Conservation (phyloP, 2,329 filamentous ascomycete genomes). For the Aaosphaeria pasadenensis region DNA sequence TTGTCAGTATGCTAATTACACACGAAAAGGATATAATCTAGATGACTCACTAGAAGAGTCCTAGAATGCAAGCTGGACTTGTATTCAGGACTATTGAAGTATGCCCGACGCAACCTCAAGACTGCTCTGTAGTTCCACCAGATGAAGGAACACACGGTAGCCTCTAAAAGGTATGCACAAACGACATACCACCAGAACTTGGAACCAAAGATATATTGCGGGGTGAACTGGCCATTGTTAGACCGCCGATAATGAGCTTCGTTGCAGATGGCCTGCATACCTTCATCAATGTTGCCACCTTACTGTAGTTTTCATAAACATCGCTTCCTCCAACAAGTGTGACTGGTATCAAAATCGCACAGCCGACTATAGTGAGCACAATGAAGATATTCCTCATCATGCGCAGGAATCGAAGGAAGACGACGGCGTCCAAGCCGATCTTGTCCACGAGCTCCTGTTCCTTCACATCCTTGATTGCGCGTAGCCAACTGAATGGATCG, state of each 20-base stretch:
- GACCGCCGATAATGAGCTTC: background rate
- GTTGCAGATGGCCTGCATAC: background rate
- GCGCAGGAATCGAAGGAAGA: conserved; percentile 81
- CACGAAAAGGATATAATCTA: background rate
- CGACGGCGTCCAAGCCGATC: conserved; percentile 83
- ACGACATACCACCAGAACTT: conserved; percentile 59
- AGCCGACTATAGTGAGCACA: conserved; percentile 68
- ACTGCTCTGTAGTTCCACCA: conserved; percentile 87
- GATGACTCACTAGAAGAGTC: conserved; percentile 50
- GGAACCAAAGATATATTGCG: conserved; percentile 50
- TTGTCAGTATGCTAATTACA: background rate
- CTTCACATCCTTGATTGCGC: conserved; percentile 69
- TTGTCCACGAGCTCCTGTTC: conserved; percentile 77
- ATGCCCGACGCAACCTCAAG: conserved; percentile 65
- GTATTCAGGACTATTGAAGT: conserved; percentile 84
- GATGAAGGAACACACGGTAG: conserved; percentile 72
- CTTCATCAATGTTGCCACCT: conserved; percentile 36
- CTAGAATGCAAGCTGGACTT: conserved; percentile 78
- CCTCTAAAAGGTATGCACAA: conserved; percentile 63
- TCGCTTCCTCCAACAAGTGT: conserved; percentile 54
- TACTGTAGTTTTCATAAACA: conserved; percentile 24
- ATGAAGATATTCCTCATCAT: conserved; percentile 93
- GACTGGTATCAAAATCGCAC: conserved; percentile 75
- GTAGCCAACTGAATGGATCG: conserved; percentile 83
- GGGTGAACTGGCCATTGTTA: conserved; percentile 51